Percentiles rank a stretch among this genome's conserved stretches.
Conservation (phyloP, 345 rosid genomes). For the Durio zibethinus region DNA sequence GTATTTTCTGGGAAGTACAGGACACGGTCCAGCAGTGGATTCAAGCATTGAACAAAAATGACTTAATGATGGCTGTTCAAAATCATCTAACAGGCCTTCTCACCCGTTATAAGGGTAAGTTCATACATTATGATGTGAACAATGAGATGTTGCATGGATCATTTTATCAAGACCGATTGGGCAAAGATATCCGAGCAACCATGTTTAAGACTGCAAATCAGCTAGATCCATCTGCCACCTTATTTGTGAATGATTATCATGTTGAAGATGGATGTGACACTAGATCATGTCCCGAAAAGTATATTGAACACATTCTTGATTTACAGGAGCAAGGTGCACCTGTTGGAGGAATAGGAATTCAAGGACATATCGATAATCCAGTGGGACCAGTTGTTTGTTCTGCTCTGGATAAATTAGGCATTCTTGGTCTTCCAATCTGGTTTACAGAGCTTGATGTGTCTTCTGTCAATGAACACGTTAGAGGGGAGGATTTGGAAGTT, state of each 20-base stretch:
- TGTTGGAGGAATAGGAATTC: slow-evolving; percentile 89
- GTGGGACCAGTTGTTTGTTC: slow-evolving; percentile 69
- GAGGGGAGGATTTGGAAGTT: slow-evolving; percentile 95
- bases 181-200: slow-evolving; percentile 52
- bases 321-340: slow-evolving; percentile 78
- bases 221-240: slow-evolving; percentile 65
- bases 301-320: slow-evolving; percentile 60
- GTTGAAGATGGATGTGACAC: slow-evolving; percentile 81
- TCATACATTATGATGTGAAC: slow-evolving; percentile 91
- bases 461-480: slow-evolving; percentile 62
- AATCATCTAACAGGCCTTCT: slow-evolving; percentile 72
- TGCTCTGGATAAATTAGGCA: slow-evolving; percentile 70
- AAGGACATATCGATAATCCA: slow-evolving; percentile 86
- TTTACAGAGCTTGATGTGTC: slow-evolving; percentile 93
- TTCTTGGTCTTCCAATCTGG: slow-evolving; percentile 88
- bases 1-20: slow-evolving; percentile 98
- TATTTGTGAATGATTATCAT: slow-evolving; percentile 89
- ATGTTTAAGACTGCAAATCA: slow-evolving; percentile 75
- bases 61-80: slow-evolving; percentile 58
- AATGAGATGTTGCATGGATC: slow-evolving; percentile 98
- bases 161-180: slow-evolving; percentile 63
- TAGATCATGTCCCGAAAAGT: slow-evolving; percentile 72
- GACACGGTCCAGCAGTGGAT: slow-evolving; percentile 77
- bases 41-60: slow-evolving; percentile 48
- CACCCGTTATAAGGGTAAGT: slow-evolving; percentile 73